These are phyloP conservation scores for Mycena alexandri DNA, from an alignment of 768 basidiomycete genomes.

Conservation along the genomic window DNA sequence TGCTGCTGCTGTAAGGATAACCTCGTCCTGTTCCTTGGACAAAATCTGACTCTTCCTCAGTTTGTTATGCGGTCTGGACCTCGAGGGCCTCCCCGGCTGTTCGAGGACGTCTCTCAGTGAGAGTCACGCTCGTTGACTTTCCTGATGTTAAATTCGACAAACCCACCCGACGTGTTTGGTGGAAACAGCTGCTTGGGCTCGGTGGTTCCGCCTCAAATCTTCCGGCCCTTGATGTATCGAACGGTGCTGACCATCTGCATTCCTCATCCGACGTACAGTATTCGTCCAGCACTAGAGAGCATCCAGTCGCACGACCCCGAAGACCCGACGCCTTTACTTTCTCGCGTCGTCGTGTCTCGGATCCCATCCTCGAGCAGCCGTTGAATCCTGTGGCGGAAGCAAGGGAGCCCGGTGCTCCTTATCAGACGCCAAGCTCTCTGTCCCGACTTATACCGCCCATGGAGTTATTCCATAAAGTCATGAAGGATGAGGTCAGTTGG, in stretches of 20 bases:
- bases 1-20: conserved; percentile 69
- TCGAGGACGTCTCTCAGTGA: conserved; percentile 68
- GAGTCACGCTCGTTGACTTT: conserved; percentile 58
- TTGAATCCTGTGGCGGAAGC: conserved; percentile 19
- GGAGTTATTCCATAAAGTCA: conserved; percentile 66
- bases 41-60: conserved; percentile 47
- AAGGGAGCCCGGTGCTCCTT: conserved; percentile 27
- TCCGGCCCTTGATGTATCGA: conserved; percentile 15
- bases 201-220: not conserved
- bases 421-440: conserved; percentile 42
- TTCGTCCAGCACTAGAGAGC: conserved; percentile 18
- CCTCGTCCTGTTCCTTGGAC: not conserved
- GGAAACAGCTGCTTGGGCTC: conserved; percentile 56
- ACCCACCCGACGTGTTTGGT: conserved; percentile 60
- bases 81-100: conserved; percentile 63
- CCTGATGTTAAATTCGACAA: conserved; percentile 47
- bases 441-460: conserved; percentile 64
- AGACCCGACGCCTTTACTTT: conserved; percentile 13
- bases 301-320: conserved; percentile 3
- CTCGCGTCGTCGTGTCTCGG: conserved; percentile 8
- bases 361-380: conserved; percentile 32
- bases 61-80: conserved; percentile 68
- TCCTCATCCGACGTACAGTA: conserved; percentile 6
- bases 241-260: not conserved
- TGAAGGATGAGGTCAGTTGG: conserved; percentile 71